Base-by-base conservation (phyloP, 2,329 filamentous ascomycete genomes). In the Ophiostoma fasciatum region DNA sequence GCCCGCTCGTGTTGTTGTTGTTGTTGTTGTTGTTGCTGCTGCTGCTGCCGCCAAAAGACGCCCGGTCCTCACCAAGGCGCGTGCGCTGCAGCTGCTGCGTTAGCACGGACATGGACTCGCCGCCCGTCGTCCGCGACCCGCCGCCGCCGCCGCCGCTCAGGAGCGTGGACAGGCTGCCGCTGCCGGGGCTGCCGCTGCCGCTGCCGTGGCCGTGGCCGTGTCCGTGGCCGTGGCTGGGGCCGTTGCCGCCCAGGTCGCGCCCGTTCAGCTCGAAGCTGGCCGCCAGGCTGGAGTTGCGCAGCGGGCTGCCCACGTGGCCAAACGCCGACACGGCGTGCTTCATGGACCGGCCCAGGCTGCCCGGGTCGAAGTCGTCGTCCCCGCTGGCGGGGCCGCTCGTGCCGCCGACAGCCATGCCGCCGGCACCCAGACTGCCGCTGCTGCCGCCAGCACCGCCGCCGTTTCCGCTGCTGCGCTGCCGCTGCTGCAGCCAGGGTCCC, bases 241-340 rank as follows among this genome's bases (percentile, higher is more conserved):
- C 52, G 20, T 58, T 54, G 32, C 57, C 58, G 38, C 54, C 57
- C 26, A 58, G 46, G 12, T 17, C 31, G 31, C 13, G 35, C 28
- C 49, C 48, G 31, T 47, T 50, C 14, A 50, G 38, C 31, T 55
- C 56, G 22, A 52, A 51, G 31, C 59, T 57, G 48, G 70, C 64
- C 26, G 70, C 69, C 8, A 78, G 60, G 30, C 68, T 66, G 8
- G 73, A 77, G 50, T 75, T 77, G 14, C 74, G 68, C 39, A 78
- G 58, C 13, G 74, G 74, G 43, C 72, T 77, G 15, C 74, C 74
- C 25, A 78, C 74, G 45, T 78, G 74, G 7, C 74, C 74, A 49
- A 78, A 78, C 4, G 62, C 68, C n/a, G 71, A 75, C 4, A 59
- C 54, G 7, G 55, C 56, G 39, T 64, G 56, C 45, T 61, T 62